Percentiles rank a stretch among this genome's conserved stretches.
These are phyloP conservation scores for Paramecium octaurelia DNA, from an alignment of 73 alveolate genomes.

Conservation along the genomic window DNA sequence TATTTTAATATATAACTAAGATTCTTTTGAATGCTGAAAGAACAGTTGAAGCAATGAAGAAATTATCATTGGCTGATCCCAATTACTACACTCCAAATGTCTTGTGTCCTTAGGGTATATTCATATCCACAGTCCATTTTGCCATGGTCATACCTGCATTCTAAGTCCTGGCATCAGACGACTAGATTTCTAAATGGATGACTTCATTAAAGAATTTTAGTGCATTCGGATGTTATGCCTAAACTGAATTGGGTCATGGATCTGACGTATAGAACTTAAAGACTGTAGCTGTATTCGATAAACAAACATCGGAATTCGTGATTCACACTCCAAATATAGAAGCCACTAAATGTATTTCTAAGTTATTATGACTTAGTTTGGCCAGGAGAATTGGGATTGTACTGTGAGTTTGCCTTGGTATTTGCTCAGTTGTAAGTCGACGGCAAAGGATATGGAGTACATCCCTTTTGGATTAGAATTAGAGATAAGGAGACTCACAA, in stretches of 20 bases:
- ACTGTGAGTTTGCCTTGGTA: constrained; percentile 52
- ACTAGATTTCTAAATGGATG: constrained; percentile 44
- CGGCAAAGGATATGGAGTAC: constrained; percentile 84
- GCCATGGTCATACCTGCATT: constrained; percentile 61
- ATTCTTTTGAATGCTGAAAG: neutral
- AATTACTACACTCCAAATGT: neutral
- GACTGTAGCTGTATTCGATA: constrained; percentile 53
- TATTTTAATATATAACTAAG: neutral
- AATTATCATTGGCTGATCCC: neutral
- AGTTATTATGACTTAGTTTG: neutral
- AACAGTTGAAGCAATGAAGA: neutral
- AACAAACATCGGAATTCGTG: constrained; percentile 35
- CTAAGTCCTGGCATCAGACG: constrained; percentile 57
- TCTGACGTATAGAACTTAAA: constrained; percentile 49
- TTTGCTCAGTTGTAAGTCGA: constrained; percentile 45
- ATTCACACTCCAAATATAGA: constrained; percentile 50
- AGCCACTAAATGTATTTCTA: constrained; percentile 50
- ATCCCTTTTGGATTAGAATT: constrained; percentile 81
- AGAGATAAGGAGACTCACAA: constrained; percentile 76
- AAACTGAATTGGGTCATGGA: constrained; percentile 64
- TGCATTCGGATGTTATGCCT: constrained; percentile 58
- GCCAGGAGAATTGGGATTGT: constrained; percentile 64
- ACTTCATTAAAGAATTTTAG: neutral
- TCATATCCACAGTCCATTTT: constrained; percentile 43
- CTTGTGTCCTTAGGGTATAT: neutral